phyloP scores from a whole-genome alignment of 1,284 basidiomycete species.

The Papiliotrema terrestris region DNA sequence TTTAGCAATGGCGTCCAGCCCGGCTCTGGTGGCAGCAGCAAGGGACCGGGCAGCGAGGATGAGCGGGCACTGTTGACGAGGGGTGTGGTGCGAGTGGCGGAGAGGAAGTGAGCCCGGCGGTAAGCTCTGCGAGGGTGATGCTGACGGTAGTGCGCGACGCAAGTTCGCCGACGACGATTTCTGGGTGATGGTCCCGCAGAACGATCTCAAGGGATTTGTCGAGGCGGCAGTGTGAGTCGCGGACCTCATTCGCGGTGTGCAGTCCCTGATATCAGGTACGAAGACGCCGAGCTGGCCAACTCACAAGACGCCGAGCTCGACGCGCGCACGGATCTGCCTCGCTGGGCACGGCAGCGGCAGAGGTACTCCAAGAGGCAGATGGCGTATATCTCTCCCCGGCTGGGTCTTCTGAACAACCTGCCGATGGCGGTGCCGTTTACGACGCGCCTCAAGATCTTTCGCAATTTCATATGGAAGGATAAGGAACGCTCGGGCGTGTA shows the following conservation, averaged over 20 bases:
- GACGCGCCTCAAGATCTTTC: slow-evolving; percentile 82
- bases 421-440: slow-evolving; percentile 96
- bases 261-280: slow-evolving; percentile 46
- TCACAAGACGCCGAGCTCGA: slow-evolving; percentile 19
- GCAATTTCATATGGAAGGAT: slow-evolving; percentile 62
- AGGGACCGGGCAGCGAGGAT: slow-evolving; percentile 55
- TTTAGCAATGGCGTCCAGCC: slow-evolving; percentile 53
- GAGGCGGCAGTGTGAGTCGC: slow-evolving; percentile 68
- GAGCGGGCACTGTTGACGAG: slow-evolving; percentile 68
- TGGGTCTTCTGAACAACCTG: slow-evolving; percentile 90
- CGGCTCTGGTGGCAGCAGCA: neutral
- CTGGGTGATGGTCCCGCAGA: slow-evolving; percentile 70
- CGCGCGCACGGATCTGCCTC: slow-evolving; percentile 25
- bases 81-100: slow-evolving; percentile 73
- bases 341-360: slow-evolving; percentile 42
- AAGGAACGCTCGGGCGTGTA: neutral
- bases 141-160: slow-evolving; percentile 63
- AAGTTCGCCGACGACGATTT: slow-evolving; percentile 75
- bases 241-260: no score
- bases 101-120: slow-evolving; percentile 68
- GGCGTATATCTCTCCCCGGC: slow-evolving; percentile 72
- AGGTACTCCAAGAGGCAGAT: slow-evolving; percentile 65
- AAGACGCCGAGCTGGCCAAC: slow-evolving; percentile 49
- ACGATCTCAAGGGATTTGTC: slow-evolving; percentile 81
- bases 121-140: slow-evolving; percentile 18